phyloP scores from a whole-genome alignment of 2,329 filamentous ascomycete genomes.

The Diaporthe sp. region DNA sequence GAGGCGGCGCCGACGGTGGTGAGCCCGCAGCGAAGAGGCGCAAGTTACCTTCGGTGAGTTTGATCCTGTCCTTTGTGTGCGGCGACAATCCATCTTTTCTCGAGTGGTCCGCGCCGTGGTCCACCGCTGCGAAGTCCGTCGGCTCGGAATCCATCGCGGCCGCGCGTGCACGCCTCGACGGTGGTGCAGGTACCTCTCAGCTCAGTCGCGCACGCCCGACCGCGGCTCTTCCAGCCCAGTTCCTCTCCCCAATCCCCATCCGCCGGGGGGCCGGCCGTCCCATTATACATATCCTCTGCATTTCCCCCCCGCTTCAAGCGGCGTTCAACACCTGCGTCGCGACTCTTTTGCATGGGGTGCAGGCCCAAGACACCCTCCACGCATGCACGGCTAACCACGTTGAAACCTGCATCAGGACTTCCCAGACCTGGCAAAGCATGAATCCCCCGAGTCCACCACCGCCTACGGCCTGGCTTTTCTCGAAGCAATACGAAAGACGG shows the following conservation, averaged over 20 bases:
- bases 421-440: conserved; percentile 64
- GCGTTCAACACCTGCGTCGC: not conserved
- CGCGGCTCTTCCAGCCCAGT: not conserved
- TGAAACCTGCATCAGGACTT: conserved; percentile 52
- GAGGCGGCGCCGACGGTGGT: conserved; percentile 57
- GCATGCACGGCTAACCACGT: conserved; percentile 29
- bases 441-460: conserved; percentile 78
- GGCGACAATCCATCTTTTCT: conserved; percentile 34
- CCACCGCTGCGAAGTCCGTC: conserved; percentile 36
- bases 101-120: conserved; percentile 29
- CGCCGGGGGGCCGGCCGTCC: not conserved
- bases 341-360: not conserved
- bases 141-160: not conserved
- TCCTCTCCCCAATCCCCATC: conserved; percentile 2
- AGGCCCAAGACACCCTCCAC: conserved; percentile 2
- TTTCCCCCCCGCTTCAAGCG: not conserved
- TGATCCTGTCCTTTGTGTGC: conserved; percentile 32
- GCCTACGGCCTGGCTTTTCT: conserved; percentile 80
- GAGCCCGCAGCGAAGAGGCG: conserved; percentile 70
- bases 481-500: conserved; percentile 79
- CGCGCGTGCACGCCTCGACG: conserved; percentile 33
- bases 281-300: not conserved
- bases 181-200: not conserved
- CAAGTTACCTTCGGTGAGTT: conserved; percentile 64
- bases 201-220: conserved; percentile 3